These are phyloP conservation scores for Tuctoria greenei DNA, from an alignment of 176 grass and related monocot genomes.

Conservation along the genomic window DNA sequence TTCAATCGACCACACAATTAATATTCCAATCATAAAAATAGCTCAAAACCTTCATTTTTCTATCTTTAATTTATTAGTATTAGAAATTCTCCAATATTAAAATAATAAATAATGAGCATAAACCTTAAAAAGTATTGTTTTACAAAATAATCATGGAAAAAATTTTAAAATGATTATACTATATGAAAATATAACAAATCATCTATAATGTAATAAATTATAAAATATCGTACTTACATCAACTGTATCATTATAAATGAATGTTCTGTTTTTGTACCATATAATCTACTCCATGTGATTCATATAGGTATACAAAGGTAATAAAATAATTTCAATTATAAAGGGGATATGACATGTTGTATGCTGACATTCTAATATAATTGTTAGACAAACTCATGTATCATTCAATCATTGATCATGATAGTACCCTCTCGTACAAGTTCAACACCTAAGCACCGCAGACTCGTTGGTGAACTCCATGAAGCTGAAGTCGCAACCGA, in stretches of 20 bases:
- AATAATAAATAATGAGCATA: too few species aligned
- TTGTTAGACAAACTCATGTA: background rate
- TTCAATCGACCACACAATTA: too few species aligned
- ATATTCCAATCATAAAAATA: too few species aligned
- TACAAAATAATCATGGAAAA: background rate
- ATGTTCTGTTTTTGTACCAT: background rate
- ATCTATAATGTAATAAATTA: background rate
- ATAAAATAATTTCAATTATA: background rate
- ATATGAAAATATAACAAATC: background rate
- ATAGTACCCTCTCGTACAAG: background rate
- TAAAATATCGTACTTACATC: background rate
- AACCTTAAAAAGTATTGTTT: too few species aligned
- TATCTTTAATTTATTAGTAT: too few species aligned
- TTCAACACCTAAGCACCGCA: conserved; percentile 35
- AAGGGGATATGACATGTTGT: background rate
- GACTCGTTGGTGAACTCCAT: conserved; percentile 58
- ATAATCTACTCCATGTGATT: background rate
- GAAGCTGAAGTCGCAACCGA: conserved; percentile 59
- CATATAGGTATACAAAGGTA: background rate
- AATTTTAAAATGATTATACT: background rate
- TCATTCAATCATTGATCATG: background rate
- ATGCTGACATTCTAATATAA: background rate
- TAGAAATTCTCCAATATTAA: too few species aligned
- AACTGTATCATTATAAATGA: background rate
- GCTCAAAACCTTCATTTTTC: too few species aligned